These are phyloP conservation scores for Chrysosporium queenslandicum DNA, from an alignment of 2,329 filamentous ascomycete genomes.

Conservation along the genomic window DNA sequence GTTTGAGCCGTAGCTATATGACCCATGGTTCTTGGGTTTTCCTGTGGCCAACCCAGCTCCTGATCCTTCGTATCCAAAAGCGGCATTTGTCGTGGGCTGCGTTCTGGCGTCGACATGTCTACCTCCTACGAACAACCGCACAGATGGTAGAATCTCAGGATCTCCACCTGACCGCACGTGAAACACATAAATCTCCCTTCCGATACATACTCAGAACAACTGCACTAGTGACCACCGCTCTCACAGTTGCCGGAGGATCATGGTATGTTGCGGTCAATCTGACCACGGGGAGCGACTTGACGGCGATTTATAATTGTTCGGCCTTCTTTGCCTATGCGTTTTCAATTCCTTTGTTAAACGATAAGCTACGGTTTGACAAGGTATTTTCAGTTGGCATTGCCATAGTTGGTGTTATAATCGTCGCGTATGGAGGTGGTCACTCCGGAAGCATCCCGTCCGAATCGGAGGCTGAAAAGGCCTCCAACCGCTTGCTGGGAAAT, in stretches of 20 bases:
- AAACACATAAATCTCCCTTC: slow-evolving; percentile 42
- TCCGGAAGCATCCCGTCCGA: slow-evolving; percentile 36
- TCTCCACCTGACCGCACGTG: slow-evolving; percentile 48
- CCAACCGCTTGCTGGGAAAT: slow-evolving; percentile 70
- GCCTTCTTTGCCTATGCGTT: slow-evolving; percentile 98
- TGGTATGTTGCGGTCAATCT: slow-evolving; percentile 95
- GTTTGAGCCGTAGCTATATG: slow-evolving; percentile 49
- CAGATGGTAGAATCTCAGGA: slow-evolving; percentile 80
- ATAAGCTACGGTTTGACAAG: slow-evolving; percentile 76
- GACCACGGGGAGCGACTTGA: slow-evolving; percentile 87
- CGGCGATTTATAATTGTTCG: slow-evolving; percentile 98
- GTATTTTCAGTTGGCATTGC: slow-evolving; percentile 76
- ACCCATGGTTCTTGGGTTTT: slow-evolving; percentile 91
- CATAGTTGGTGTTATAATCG: slow-evolving; percentile 81
- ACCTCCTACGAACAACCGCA: slow-evolving; percentile 54
- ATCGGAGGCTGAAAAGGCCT: slow-evolving; percentile 41
- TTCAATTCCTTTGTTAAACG: slow-evolving; percentile 77
- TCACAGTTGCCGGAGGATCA: slow-evolving; percentile 82
- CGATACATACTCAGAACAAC: slow-evolving; percentile 72
- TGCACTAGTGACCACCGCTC: slow-evolving; percentile 67
- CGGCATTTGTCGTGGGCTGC: slow-evolving; percentile 65
- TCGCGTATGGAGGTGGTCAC: slow-evolving; percentile 76
- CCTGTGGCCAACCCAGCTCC: slow-evolving; percentile 76
- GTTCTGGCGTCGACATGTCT: slow-evolving; percentile 71
- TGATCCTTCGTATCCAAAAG: slow-evolving; percentile 70